Conservation (phyloP, 805 yeast genomes). For the Saccharomycopsis capsularis region DNA sequence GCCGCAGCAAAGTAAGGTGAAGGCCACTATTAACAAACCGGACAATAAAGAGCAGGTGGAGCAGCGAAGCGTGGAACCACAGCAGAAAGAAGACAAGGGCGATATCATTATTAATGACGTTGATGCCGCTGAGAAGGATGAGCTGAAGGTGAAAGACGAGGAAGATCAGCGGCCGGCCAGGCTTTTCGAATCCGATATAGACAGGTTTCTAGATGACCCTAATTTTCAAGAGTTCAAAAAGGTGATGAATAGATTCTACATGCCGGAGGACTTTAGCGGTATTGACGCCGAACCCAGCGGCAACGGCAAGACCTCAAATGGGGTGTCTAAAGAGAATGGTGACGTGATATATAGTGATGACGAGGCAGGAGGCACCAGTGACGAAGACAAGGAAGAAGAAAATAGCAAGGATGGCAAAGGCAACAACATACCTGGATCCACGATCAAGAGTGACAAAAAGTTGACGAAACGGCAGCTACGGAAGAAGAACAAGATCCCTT, state of each 20-base stretch:
- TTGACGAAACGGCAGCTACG: conserved; percentile 46
- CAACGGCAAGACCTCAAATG: conserved; percentile 7
- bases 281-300: conserved; percentile 22
- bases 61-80: not conserved
- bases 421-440: not conserved
- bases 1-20: not conserved
- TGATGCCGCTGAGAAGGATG: not conserved
- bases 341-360: conserved; percentile 21
- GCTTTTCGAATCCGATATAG: conserved; percentile 25
- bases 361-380: conserved; percentile 21
- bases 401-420: conserved; percentile 1
- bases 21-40: not conserved
- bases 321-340: conserved; percentile 22
- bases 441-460: not conserved
- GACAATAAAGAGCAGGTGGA: not conserved
- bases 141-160: not conserved
- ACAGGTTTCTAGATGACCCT: conserved; percentile 26
- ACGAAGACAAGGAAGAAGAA: conserved; percentile 25
- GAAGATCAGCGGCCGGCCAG: not conserved
- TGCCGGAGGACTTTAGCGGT: conserved; percentile 22
- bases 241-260: conserved; percentile 32
- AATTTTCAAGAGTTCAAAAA: conserved; percentile 30
- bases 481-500: conserved; percentile 48
- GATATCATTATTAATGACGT: too few species aligned
- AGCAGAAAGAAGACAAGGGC: not conserved